Evolutionary conservation across 2,329 filamentous ascomycete species (phyloP).

Genomic region (Claviceps arundinis): DNA sequence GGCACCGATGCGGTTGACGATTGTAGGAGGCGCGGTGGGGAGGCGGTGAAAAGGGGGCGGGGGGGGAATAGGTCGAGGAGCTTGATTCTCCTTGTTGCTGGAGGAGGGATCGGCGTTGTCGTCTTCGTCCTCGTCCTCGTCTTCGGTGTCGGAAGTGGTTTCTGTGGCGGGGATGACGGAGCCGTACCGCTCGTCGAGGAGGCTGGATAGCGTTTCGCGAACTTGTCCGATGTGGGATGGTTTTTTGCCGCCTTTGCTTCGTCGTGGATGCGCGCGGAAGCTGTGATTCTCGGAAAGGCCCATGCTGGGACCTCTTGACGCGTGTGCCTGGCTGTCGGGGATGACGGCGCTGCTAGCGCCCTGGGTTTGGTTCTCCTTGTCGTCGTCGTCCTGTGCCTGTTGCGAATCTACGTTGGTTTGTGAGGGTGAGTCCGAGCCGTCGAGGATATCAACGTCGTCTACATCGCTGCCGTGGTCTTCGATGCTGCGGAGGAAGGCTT

Average conservation of each 20-base stretch:
- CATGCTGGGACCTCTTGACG: slow-evolving; percentile 21
- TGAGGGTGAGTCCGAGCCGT: slow-evolving; percentile 24
- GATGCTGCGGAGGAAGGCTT: slow-evolving; percentile 80
- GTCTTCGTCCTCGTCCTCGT: not conserved
- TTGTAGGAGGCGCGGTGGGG: not conserved
- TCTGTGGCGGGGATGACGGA: slow-evolving; percentile 35
- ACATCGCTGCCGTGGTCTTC: slow-evolving; percentile 64
- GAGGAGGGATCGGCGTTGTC: slow-evolving; percentile 1
- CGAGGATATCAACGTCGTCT: slow-evolving; percentile 61
- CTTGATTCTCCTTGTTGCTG: slow-evolving; percentile 38
- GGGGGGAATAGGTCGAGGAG: slow-evolving; percentile 23
- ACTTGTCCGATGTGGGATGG: slow-evolving; percentile 69
- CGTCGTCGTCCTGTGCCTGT: slow-evolving; percentile 16
- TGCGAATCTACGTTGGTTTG: slow-evolving; percentile 19
- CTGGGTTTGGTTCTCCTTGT: slow-evolving; percentile 9
- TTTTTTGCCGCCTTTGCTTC: slow-evolving; percentile 48
- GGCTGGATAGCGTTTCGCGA: slow-evolving; percentile 66
- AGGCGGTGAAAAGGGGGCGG: slow-evolving; percentile 8
- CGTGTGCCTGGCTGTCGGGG: slow-evolving; percentile 39
- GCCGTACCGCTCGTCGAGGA: slow-evolving; percentile 48
- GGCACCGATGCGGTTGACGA: slow-evolving; percentile 63
- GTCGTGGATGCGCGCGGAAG: slow-evolving; percentile 41
- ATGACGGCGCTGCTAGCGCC: slow-evolving; percentile 22
- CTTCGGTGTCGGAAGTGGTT: slow-evolving; percentile 26
- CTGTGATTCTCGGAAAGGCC: slow-evolving; percentile 30